Conservation (phyloP, 257 asterid species). For the Solanum pennellii region DNA sequence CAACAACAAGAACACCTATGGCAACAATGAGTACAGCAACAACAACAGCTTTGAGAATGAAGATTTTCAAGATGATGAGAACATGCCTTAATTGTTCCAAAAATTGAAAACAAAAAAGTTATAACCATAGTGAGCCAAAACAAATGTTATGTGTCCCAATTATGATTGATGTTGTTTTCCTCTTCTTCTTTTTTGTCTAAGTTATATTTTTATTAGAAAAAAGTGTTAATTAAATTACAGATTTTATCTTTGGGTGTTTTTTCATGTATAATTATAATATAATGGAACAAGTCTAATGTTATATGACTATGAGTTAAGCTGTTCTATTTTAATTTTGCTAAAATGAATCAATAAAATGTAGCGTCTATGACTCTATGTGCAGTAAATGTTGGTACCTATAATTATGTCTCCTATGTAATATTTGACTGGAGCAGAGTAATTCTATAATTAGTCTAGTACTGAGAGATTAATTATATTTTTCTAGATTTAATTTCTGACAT, state of each 20-base stretch:
- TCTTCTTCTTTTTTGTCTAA: background rate
- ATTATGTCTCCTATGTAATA: background rate
- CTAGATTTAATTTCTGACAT: background rate
- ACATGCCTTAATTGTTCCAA: constrained; percentile 28
- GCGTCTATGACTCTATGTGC: background rate
- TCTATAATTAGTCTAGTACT: background rate
- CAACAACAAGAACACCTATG: constrained; percentile 8
- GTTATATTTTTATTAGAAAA: constrained; percentile 14
- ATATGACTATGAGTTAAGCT: background rate
- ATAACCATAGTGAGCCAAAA: background rate
- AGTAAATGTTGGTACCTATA: background rate
- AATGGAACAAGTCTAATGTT: background rate
- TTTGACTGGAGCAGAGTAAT: background rate
- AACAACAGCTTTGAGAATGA: constrained; percentile 19
- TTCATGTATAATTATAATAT: background rate
- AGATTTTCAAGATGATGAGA: constrained; percentile 31
- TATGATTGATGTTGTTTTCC: constrained; percentile 10
- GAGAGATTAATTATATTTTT: background rate
- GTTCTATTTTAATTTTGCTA: background rate
- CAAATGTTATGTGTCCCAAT: constrained; percentile 5
- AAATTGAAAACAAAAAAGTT: background rate
- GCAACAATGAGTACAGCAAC: background rate
- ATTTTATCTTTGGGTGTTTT: constrained; percentile 11
- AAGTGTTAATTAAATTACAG: constrained; percentile 11
- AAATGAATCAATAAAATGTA: background rate